Conservation (phyloP, 768 basidiomycete genomes). For the Tulasnella sp. region DNA sequence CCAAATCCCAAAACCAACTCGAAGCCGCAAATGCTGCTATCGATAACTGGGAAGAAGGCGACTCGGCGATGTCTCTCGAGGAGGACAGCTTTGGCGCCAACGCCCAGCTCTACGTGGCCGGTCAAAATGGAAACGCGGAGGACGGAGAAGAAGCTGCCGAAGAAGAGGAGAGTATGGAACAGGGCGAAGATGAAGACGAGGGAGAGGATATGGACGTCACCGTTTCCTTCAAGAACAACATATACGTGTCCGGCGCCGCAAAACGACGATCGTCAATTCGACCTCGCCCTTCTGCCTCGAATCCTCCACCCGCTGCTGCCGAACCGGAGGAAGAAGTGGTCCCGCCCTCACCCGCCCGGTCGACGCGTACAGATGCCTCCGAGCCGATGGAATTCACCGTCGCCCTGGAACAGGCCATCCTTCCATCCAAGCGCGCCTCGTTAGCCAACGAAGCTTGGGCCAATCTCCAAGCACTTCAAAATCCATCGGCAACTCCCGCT, state of each 20-base stretch:
- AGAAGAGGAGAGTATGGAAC: background rate
- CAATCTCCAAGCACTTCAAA: constrained; percentile 10
- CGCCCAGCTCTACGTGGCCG: constrained; percentile 4
- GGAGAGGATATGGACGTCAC: constrained; percentile 19
- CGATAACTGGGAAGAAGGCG: constrained; percentile 14
- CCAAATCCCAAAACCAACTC: background rate
- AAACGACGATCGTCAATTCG: background rate
- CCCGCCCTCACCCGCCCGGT: background rate
- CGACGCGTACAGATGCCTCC: background rate
- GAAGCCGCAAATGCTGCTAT: background rate
- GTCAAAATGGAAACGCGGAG: background rate
- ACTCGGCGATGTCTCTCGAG: constrained; percentile 11
- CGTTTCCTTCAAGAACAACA: background rate
- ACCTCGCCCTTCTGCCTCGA: background rate
- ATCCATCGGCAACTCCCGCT: background rate
- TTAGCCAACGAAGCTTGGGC: constrained; percentile 18
- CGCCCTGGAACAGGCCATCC: constrained; percentile 11
- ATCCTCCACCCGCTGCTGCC: background rate
- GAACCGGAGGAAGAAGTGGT: background rate
- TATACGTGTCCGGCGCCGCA: constrained; percentile 6
- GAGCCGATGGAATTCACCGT: constrained; percentile 20
- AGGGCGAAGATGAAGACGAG: constrained; percentile 4
- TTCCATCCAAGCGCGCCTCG: constrained; percentile 11
- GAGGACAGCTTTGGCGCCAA: constrained; percentile 7
- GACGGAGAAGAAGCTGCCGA: background rate